Base-by-base conservation (phyloP, 768 basidiomycete genomes). In the Lactarius indigo region DNA sequence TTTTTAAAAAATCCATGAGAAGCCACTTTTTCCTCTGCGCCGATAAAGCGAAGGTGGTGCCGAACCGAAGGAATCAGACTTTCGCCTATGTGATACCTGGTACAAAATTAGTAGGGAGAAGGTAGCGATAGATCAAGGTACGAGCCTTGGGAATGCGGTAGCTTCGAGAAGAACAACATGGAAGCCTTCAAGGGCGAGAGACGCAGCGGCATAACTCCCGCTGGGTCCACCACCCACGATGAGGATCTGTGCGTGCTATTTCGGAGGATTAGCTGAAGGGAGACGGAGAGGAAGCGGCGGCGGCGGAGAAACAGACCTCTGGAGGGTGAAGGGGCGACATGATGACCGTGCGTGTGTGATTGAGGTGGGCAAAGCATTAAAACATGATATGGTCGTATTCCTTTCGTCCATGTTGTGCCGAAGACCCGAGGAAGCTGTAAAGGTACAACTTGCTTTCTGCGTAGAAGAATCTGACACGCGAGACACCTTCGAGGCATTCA, bases 171-270 rank as follows among this genome's bases (percentile, higher is more conserved):
- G 68, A 18, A 83, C 81, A 30, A 88, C 87, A 52, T 85, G 79
- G 56, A 84, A 71, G 4, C 85, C 85, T 71, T 88, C 87, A n/a
- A 81, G 75, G 12, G 83, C 83, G 6, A 88, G 79, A 33, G 78
- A 80, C 6, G 84, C 74, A 2, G 86, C 84, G n/a, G 84, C 76
- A 66, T 82, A 87, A 68, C 80, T 81, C 33, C 87, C 87, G 8
- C 79, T 83, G 1, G 87, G 87, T 18, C 86, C 87, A 58, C 87
- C 86, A 10, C 86, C 86, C 15, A 87, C 75, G 37, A 88, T 81
- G 47, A 84, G 80, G 63, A 85, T 65, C 56, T 77, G 75, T 17
- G 76, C 64, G 55, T 72, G 72, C 76, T 70, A 42, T 54, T 39
- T n/a, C n/a, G 31, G 13, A 26, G 31, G 31, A 33, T 56, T 56